These are phyloP conservation scores for Pythium vanterpoolii DNA, from an alignment of 352 stramenopile species.

Conservation along the genomic window DNA sequence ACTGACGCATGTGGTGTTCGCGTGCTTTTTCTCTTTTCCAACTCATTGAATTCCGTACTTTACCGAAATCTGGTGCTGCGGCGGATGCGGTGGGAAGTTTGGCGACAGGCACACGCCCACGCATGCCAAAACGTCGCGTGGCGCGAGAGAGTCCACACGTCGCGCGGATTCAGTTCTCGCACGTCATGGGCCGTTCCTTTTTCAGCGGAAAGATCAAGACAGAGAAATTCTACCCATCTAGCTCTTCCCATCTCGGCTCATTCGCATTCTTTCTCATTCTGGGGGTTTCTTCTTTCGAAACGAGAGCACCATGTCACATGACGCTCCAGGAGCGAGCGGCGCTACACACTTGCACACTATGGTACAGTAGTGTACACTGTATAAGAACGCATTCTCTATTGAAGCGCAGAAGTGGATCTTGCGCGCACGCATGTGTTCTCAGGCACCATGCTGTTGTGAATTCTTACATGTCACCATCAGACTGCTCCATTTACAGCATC, in stretches of 20 bases:
- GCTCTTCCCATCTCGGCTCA: too few relatives aligned
- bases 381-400: too few relatives aligned
- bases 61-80: background rate
- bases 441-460: background rate
- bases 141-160: background rate
- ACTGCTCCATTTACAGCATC: background rate
- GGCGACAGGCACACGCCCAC: background rate
- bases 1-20: background rate
- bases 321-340: too few relatives aligned
- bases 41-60: background rate
- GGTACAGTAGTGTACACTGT: too few relatives aligned
- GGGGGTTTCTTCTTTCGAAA: too few relatives aligned
- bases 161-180: background rate
- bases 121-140: background rate
- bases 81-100: background rate
- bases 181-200: background rate
- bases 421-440: too few relatives aligned
- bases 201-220: background rate
- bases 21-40: background rate
- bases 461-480: background rate
- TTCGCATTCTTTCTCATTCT: too few relatives aligned
- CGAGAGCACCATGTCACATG: too few relatives aligned
- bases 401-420: too few relatives aligned
- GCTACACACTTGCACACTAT: too few relatives aligned
- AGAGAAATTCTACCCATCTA: too few relatives aligned